Percentiles rank a stretch among this genome's conserved stretches.
These are phyloP conservation scores for Crucibulum parvulum DNA, from an alignment of 1,284 basidiomycete genomes.

Conservation along the genomic window DNA sequence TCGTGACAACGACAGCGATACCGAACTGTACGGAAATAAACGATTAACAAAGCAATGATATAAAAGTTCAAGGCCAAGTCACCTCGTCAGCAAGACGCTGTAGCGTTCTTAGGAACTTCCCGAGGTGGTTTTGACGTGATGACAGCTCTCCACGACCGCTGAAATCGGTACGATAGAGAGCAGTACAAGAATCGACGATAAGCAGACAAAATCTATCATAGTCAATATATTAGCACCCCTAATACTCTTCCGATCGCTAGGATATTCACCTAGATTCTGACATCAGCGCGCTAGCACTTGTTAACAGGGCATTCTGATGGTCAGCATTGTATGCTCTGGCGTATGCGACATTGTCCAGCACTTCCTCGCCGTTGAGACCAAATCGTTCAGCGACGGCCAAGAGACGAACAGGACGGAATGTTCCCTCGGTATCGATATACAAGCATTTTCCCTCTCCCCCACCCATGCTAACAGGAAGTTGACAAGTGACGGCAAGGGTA, in stretches of 20 bases:
- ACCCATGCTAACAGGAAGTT: constrained; percentile 97
- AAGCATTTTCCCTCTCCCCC: constrained; percentile 99
- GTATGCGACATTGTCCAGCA: constrained; percentile 98
- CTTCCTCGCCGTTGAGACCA: constrained; percentile 96
- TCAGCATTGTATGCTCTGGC: constrained; percentile 99
- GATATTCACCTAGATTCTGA: constrained; percentile 86
- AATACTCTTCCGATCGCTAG: constrained; percentile 3
- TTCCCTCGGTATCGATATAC: constrained; percentile 99
- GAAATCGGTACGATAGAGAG: constrained; percentile 96
- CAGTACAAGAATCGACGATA: constrained; percentile 97
- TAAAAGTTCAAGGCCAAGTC: constrained; percentile 17
- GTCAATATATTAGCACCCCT: not conserved
- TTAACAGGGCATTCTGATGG: constrained; percentile 92
- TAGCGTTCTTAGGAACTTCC: constrained; percentile 93
- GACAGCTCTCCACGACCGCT: constrained; percentile 95
- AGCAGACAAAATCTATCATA: constrained; percentile 87
- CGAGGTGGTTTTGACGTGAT: constrained; percentile 96
- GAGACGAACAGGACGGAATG: constrained; percentile 96
- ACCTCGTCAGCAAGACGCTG: constrained; percentile 97
- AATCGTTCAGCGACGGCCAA: constrained; percentile 95
- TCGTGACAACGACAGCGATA: constrained; percentile 96
- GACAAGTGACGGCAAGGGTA: constrained; percentile 97
- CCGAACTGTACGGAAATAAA: constrained; percentile 73
- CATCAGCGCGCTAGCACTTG: constrained; percentile 96
- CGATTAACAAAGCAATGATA: constrained; percentile 10